Conservation (phyloP, 208 protist species). For the Acanthamoeba lenticulata region DNA sequence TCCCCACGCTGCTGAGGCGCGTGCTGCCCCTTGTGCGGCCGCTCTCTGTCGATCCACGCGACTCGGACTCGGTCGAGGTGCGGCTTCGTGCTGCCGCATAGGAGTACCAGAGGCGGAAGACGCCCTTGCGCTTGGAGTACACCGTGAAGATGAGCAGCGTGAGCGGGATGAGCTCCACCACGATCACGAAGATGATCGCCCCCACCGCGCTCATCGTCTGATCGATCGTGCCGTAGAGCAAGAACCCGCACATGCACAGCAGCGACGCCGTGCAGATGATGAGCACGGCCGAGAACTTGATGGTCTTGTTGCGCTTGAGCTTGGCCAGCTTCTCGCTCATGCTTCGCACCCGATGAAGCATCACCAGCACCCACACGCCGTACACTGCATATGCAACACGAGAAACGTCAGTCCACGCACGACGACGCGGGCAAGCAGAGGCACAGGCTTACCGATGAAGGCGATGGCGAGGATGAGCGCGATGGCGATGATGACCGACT, state of each 20-base stretch:
- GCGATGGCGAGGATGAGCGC: background rate
- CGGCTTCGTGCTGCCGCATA: background rate
- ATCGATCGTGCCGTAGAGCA: constrained; percentile 55
- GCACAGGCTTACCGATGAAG: background rate
- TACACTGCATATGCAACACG: background rate
- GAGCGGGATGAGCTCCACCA: constrained; percentile 26
- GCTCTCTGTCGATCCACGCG: too few species aligned
- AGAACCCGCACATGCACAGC: constrained; percentile 30
- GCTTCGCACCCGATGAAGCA: background rate
- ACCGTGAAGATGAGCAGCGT: constrained; percentile 29
- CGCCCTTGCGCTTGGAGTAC: background rate
- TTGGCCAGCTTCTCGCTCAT: constrained; percentile 41
- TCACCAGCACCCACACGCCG: background rate
- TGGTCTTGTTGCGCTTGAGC: constrained; percentile 40
- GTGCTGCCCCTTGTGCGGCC: too few species aligned
- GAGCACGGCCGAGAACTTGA: constrained; percentile 28
- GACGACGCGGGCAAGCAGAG: too few species aligned
- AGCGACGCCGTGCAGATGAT: background rate
- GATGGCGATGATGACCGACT: background rate
- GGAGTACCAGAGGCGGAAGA: constrained; percentile 25
- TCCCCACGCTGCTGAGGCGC: too few species aligned
- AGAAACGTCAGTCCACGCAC: too few species aligned
- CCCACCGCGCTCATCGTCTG: constrained; percentile 15
- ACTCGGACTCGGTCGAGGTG: too few species aligned
- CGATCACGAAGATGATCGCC: constrained; percentile 27